A percentile compares a stretch with the other conserved stretches of the same genome.
Conservation (phyloP, 2,329 filamentous ascomycete genomes). For the Zymoseptoria tritici region DNA sequence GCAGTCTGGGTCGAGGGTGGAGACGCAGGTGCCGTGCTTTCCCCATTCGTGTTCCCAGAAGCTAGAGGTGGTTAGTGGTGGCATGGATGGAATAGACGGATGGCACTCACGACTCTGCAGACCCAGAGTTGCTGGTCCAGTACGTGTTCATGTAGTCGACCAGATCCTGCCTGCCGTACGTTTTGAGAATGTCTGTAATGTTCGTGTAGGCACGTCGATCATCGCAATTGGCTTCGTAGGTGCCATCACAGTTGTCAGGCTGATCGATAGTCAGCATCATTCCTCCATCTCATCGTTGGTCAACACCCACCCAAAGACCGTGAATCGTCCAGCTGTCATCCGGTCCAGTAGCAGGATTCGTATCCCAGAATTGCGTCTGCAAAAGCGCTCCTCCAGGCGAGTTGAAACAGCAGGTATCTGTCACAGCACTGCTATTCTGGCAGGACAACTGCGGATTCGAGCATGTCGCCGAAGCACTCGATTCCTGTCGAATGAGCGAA, state of each 20-base stretch:
- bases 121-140: constrained; percentile 62
- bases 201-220: constrained; percentile 54
- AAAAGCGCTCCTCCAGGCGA: constrained; percentile 63
- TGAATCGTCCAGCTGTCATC: constrained; percentile 67
- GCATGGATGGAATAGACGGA: too few relatives aligned
- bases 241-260: constrained; percentile 57
- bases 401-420: constrained; percentile 68
- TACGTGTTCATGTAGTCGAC: constrained; percentile 61
- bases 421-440: constrained; percentile 52
- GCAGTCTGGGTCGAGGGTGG: constrained; percentile 58
- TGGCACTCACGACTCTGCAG: constrained; percentile 49
- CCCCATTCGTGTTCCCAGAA: constrained; percentile 51
- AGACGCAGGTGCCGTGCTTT: constrained; percentile 68
- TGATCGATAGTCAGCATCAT: constrained; percentile 15
- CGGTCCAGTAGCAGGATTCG: constrained; percentile 56
- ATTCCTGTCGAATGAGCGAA: constrained; percentile 5
- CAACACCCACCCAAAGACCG: constrained; percentile 42
- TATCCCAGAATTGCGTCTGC: constrained; percentile 74
- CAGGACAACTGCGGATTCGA: constrained; percentile 50
- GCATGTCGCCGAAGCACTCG: constrained; percentile 23
- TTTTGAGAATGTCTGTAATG: constrained; percentile 55
- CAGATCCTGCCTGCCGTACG: constrained; percentile 48
- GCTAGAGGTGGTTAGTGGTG: neutral
- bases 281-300: neutral
- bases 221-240: constrained; percentile 61